These are phyloP conservation scores for Hanseniaspora singularis DNA, from an alignment of 805 yeast genomes.

Conservation along the genomic window DNA sequence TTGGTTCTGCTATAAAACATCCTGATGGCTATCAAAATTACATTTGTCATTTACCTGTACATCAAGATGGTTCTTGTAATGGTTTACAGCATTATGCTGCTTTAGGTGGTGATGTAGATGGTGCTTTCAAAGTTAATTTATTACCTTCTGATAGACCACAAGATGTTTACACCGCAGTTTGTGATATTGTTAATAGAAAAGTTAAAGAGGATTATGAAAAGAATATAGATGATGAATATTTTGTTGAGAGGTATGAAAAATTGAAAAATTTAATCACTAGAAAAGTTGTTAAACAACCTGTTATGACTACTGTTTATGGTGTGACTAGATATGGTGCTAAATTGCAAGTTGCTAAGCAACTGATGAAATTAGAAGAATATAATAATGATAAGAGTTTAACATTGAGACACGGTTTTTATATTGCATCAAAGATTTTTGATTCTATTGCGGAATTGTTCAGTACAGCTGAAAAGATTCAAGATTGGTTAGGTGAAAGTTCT, in stretches of 20 bases:
- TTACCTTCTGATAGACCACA: conserved; percentile 61
- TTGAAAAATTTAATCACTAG: conserved; percentile 39
- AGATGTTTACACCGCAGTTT: conserved; percentile 65
- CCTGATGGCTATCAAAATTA: conserved; percentile 49
- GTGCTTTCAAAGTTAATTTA: conserved; percentile 69
- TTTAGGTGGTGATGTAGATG: conserved; percentile 71
- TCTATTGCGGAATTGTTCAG: conserved; percentile 76
- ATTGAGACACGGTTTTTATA: conserved; percentile 34
- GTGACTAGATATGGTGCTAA: conserved; percentile 91
- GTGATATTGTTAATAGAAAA: conserved; percentile 46
- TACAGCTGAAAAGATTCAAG: conserved; percentile 91
- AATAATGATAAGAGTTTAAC: conserved; percentile 39
- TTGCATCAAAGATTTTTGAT: conserved; percentile 66
- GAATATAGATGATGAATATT: conserved; percentile 42
- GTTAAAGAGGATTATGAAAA: conserved; percentile 42
- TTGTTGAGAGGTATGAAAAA: neutral
- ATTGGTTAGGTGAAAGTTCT: conserved; percentile 88
- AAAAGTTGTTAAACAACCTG: conserved; percentile 90
- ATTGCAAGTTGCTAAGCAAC: conserved; percentile 70
- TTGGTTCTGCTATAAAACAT: conserved; percentile 46
- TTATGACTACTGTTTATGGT: conserved; percentile 96
- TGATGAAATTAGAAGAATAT: conserved; percentile 42
- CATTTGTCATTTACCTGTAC: conserved; percentile 64
- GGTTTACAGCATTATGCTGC: conserved; percentile 84
- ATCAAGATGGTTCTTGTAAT: conserved; percentile 80